A percentile compares a stretch with the other conserved stretches of the same genome.
These are phyloP conservation scores for Xanthoparmelia taractica DNA, from an alignment of 495 filamentous ascomycete genomes.

Conservation along the genomic window DNA sequence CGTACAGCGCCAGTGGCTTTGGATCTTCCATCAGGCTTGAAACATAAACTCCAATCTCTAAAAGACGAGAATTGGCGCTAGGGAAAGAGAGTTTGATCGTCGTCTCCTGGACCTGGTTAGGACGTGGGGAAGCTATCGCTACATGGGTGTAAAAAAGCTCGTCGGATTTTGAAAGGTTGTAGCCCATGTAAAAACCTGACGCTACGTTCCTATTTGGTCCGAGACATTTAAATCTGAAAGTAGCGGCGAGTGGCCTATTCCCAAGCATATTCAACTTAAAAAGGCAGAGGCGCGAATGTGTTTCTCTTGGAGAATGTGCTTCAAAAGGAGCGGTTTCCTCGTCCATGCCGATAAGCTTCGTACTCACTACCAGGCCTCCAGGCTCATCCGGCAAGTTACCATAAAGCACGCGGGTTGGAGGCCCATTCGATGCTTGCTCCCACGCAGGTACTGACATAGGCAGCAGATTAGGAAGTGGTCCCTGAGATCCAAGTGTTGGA, in stretches of 20 bases:
- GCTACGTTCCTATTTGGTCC: background rate
- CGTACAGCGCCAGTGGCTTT: background rate
- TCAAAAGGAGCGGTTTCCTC: background rate
- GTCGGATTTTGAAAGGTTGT: background rate
- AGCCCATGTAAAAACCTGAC: conserved; percentile 5
- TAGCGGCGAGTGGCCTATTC: background rate
- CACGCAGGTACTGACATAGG: background rate
- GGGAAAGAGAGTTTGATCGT: conserved; percentile 2
- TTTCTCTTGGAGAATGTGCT: background rate
- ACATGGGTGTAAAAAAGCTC: background rate
- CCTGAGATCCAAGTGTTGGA: conserved; percentile 13
- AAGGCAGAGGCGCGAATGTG: conserved; percentile 5
- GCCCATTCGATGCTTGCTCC: conserved; percentile 1
- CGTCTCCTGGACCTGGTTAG: background rate
- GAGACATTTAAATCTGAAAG: background rate
- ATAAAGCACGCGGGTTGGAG: conserved; percentile 9
- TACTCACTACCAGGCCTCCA: conserved; percentile 1
- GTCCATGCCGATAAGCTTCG: background rate
- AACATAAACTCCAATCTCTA: conserved; percentile 8
- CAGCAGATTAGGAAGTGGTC: conserved; percentile 6
- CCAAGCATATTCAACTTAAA: conserved; percentile 8
- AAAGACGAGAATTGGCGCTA: background rate
- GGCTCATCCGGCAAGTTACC: background rate
- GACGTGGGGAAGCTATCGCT: background rate
- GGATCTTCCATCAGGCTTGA: background rate